A percentile compares a stretch with the other conserved stretches of the same genome.
These are phyloP conservation scores for Orbilia quercus DNA, from an alignment of 2,329 filamentous ascomycete species.

Conservation along the genomic window DNA sequence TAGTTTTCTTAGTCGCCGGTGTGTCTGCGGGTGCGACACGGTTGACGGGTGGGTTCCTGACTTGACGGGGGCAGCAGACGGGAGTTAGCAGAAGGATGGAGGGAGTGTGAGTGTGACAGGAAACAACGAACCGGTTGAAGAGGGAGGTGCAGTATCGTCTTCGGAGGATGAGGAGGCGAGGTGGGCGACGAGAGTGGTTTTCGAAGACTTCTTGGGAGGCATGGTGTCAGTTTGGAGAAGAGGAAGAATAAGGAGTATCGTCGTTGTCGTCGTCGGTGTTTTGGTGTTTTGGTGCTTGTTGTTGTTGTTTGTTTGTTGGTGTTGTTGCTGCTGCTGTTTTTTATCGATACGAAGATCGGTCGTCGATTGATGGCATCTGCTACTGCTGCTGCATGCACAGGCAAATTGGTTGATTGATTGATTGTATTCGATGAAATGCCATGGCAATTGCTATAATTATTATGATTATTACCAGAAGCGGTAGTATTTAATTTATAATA, in stretches of 20 bases:
- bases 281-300: no score
- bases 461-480: no score
- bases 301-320: slow-evolving; percentile 1
- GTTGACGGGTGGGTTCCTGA: slow-evolving; percentile 8
- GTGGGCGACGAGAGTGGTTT: slow-evolving; percentile 14
- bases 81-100: background rate
- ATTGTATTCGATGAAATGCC: background rate
- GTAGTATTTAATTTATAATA: no score
- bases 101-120: no score
- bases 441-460: no score
- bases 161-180: slow-evolving; percentile 11
- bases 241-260: background rate
- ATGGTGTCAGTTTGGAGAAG: slow-evolving; percentile 3
- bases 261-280: no score
- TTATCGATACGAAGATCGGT: slow-evolving; percentile 4
- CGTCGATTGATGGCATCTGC: background rate
- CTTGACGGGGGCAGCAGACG: background rate
- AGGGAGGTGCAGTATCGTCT: background rate
- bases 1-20: slow-evolving; percentile 27
- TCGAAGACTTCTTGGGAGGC: slow-evolving; percentile 38
- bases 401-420: no score
- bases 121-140: background rate
- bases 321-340: slow-evolving; percentile 3
- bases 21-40: slow-evolving; percentile 21
- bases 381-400: no score